Conservation (phyloP, 495 filamentous ascomycete genomes). For the Cairneyella variabilis region DNA sequence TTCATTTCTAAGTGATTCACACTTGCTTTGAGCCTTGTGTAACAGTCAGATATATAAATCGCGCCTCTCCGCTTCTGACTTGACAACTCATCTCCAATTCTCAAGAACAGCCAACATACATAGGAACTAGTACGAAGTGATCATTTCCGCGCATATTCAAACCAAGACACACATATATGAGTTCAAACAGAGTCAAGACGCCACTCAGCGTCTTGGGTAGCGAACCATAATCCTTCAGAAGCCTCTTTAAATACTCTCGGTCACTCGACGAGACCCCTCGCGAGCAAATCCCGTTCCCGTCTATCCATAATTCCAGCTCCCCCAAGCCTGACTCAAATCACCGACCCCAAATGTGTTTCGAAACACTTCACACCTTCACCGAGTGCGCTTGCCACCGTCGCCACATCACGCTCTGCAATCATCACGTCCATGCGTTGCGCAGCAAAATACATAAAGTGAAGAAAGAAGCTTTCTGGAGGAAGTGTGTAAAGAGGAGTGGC, state of each 20-base stretch:
- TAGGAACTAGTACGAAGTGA: no score
- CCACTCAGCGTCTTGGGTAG: no score
- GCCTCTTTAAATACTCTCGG: neutral
- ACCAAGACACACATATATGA: no score
- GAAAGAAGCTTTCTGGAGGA: neutral
- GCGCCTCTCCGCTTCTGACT: no score
- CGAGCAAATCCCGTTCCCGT: neutral
- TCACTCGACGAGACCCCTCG: neutral
- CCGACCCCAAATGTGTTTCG: neutral
- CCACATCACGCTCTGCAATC: neutral
- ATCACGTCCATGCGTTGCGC: neutral
- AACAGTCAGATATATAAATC: no score
- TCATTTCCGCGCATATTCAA: no score
- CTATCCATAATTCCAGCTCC: neutral
- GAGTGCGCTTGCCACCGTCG: neutral
- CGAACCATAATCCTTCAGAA: neutral
- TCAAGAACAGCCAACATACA: no score
- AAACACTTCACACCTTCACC: neutral
- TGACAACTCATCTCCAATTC: no score
- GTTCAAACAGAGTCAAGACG: no score
- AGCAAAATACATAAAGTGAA: neutral
- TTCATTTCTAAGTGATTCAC: no score
- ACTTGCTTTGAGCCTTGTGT: no score
- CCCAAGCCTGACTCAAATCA: neutral
- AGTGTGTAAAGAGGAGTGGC: neutral